Base-by-base conservation (phyloP, 2,329 filamentous ascomycete species). In the Cercospora zeae-maydis region DNA sequence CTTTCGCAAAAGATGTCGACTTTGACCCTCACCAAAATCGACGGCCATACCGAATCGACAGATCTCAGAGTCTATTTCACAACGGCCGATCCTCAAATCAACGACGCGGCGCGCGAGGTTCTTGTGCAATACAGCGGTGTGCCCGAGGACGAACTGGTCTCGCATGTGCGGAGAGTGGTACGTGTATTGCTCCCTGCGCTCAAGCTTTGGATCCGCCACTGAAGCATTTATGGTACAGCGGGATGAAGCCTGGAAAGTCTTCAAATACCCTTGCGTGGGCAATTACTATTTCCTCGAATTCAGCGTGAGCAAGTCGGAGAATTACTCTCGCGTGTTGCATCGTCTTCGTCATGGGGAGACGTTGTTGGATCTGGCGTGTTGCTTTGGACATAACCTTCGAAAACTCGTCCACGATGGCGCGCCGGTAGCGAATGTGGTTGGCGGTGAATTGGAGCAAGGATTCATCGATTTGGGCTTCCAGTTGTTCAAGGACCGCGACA, bases 341-440 rank as follows among this genome's bases (percentile, higher is more conserved):
- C 72, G 66, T 2, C 6, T 66, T 58, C 67, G 19, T 61, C 56
- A 14, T 61, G 78, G 67, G 9, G 75, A 78, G 56, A 74, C 65
- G n/a, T 71, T 78, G 13, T 72, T 79, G n/a, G 78, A 79, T 59
- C 63, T 79, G 3, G 77, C 76, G 2, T 78, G 76, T 37, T 77
- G 75, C 64, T 73, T 78, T 11, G 61, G 54, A 2, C 61, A 63
- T 13, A 55, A 63, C 24, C 47, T 63, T 13, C 75, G 78, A n/a
- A 74, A 76, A 27, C 66, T 79, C 19, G 70, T 73, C 9, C 56
- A 70, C 30, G 77, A 79, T 49, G 78, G 77, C 7, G 76, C 73
- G 0, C 72, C 73, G 1, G 70, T 64, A 14, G 62, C 64, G 36
- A 72, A 69, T 5, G 66, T 75, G 19, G 75, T 71, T 37, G 77